Evolutionary conservation across 106 monocot species (phyloP).

Genomic region (Dioscorea alata): DNA sequence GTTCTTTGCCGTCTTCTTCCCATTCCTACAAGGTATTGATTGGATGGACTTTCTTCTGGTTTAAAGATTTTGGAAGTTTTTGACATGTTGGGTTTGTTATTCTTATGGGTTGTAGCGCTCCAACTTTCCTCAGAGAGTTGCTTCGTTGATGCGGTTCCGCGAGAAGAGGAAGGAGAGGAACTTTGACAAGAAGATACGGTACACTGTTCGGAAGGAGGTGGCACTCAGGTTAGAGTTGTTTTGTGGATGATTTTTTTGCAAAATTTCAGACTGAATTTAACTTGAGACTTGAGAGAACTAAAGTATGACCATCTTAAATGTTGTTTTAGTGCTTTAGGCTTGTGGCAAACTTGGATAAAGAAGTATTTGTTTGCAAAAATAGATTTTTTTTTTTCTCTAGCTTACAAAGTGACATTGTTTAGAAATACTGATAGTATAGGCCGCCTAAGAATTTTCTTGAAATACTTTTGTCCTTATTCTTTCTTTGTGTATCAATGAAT

Average conservation of each 20-base stretch:
- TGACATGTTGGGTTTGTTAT: background rate
- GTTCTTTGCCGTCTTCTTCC: slow-evolving; percentile 48
- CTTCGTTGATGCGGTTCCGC: slow-evolving; percentile 90
- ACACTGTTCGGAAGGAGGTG: slow-evolving; percentile 87
- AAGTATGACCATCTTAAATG: too few relatives aligned
- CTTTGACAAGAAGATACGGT: slow-evolving; percentile 93
- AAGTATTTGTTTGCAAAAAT: too few relatives aligned
- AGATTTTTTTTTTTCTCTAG: too few relatives aligned
- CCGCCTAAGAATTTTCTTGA: background rate
- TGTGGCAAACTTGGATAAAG: too few relatives aligned
- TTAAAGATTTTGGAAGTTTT: background rate
- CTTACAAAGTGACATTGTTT: too few relatives aligned
- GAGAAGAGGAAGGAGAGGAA: slow-evolving; percentile 96
- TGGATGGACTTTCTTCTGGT: background rate
- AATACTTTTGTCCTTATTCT: background rate
- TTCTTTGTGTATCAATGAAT: background rate
- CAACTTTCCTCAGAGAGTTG: slow-evolving; percentile 82
- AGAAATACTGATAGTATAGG: too few relatives aligned
- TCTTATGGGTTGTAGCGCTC: slow-evolving; percentile 29
- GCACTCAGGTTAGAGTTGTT: slow-evolving; percentile 60
- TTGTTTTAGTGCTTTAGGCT: too few relatives aligned
- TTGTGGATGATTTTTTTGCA: background rate
- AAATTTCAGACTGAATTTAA: background rate
- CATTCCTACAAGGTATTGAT: slow-evolving; percentile 35
- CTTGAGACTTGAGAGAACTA: background rate